Conservation (phyloP, 1,139 yeast genomes). For the Taiozyma sp. region DNA sequence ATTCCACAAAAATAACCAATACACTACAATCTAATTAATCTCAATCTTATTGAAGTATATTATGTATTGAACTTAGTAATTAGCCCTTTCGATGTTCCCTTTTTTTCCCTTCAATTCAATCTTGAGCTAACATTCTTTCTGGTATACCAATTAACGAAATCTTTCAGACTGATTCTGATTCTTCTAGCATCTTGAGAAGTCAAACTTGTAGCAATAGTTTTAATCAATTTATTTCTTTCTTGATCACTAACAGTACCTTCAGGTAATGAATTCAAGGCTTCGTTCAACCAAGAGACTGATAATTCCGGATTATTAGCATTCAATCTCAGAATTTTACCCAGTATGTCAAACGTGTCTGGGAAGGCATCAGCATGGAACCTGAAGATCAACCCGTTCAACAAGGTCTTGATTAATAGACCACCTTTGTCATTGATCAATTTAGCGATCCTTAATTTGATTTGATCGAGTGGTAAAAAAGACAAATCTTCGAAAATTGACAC, state of each 20-base stretch:
- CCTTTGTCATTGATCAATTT: slow-evolving; percentile 50
- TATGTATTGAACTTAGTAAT: not conserved
- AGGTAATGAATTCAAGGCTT: slow-evolving; percentile 51
- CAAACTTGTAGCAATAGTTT: slow-evolving; percentile 53
- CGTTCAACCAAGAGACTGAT: slow-evolving; percentile 55
- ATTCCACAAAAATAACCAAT: not conserved
- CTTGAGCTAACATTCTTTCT: slow-evolving; percentile 68
- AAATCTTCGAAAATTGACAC: slow-evolving; percentile 58
- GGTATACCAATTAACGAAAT: slow-evolving; percentile 77
- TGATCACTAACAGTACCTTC: slow-evolving; percentile 52
- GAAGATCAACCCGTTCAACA: slow-evolving; percentile 64
- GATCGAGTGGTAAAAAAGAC: slow-evolving; percentile 31
- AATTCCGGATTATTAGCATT: slow-evolving; percentile 29
- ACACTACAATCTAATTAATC: not conserved
- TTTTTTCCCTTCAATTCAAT: slow-evolving; percentile 13
- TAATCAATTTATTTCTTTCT: slow-evolving; percentile 58
- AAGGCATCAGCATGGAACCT: slow-evolving; percentile 67
- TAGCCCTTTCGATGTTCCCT: not conserved
- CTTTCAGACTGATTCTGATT: slow-evolving; percentile 63
- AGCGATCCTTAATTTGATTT: slow-evolving; percentile 35
- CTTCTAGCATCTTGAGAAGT: slow-evolving; percentile 68
- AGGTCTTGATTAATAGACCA: slow-evolving; percentile 43
- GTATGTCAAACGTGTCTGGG: slow-evolving; percentile 70
- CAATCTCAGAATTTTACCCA: slow-evolving; percentile 60
- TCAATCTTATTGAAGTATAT: not conserved